Evolutionary conservation across 2,329 filamentous ascomycete genomes (phyloP).

Genomic region (Thermothelomyces thermophilus): DNA sequence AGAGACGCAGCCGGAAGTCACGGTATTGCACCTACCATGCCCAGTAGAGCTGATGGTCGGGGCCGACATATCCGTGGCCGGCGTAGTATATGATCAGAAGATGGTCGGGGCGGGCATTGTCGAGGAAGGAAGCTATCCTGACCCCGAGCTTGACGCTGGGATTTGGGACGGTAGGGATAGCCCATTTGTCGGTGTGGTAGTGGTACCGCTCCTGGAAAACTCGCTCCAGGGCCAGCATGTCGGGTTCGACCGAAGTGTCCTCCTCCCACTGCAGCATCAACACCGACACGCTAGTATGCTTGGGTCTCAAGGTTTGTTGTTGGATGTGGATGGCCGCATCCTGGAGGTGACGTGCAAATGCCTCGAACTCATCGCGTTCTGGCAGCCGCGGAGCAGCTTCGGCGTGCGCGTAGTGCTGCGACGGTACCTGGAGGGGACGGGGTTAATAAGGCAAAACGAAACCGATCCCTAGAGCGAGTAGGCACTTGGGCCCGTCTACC

Average conservation of each 20-base stretch:
- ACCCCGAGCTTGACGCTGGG: slow-evolving; percentile 56
- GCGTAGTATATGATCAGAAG: slow-evolving; percentile 60
- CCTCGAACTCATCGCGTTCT: slow-evolving; percentile 57
- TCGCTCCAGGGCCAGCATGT: slow-evolving; percentile 49
- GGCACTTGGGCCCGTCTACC: not conserved
- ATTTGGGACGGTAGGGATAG: slow-evolving; percentile 53
- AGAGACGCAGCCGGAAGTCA: not conserved
- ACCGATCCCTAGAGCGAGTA: not conserved
- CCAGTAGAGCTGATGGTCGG: slow-evolving; percentile 59
- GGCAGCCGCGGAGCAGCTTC: slow-evolving; percentile 20
- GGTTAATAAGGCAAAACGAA: slow-evolving; percentile 3
- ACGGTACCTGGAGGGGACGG: slow-evolving; percentile 11
- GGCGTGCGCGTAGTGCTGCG: slow-evolving; percentile 20
- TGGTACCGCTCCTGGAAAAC: slow-evolving; percentile 55
- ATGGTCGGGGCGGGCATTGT: slow-evolving; percentile 51
- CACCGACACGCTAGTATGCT: slow-evolving; percentile 54
- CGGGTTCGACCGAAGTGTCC: slow-evolving; percentile 46
- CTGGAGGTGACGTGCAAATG: slow-evolving; percentile 60
- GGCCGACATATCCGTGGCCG: slow-evolving; percentile 52
- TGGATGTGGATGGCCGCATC: slow-evolving; percentile 63
- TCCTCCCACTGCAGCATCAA: slow-evolving; percentile 58
- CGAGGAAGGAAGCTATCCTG: slow-evolving; percentile 53
- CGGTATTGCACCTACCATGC: slow-evolving; percentile 46
- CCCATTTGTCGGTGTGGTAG: slow-evolving; percentile 54
- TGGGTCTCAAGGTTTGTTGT: slow-evolving; percentile 52